Conservation (phyloP, 441 rosid genomes). For the Corymbia calophylla region DNA sequence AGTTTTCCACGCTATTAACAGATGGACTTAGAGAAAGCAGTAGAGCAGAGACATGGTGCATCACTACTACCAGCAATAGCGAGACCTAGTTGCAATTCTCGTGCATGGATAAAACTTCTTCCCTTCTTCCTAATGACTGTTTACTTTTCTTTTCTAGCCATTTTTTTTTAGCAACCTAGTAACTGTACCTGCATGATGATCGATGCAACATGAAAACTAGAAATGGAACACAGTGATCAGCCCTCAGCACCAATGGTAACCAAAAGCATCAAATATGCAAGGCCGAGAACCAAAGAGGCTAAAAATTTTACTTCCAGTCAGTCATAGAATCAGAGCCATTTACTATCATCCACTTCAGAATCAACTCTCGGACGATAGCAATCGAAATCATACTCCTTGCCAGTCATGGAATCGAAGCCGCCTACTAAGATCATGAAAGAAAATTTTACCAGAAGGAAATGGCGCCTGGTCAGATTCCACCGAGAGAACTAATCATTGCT, state of each 20-base stretch:
- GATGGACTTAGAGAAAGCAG: neutral
- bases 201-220: neutral
- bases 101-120: neutral
- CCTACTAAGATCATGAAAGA: neutral
- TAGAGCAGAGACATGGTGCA: neutral
- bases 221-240: neutral
- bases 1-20: neutral
- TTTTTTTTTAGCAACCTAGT: neutral
- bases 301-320: neutral
- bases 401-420: neutral
- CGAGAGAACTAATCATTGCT: neutral
- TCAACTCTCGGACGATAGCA: neutral
- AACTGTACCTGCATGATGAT: neutral
- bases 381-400: neutral
- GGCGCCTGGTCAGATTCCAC: neutral
- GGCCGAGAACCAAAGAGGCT: neutral
- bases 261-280: neutral
- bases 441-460: neutral
- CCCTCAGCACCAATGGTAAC: neutral
- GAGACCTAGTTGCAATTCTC: neutral
- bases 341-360: neutral
- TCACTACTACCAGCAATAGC: neutral
- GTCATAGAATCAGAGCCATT: neutral
- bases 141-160: neutral
- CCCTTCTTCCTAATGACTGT: neutral